Evolutionary conservation across 139 green algal species (phyloP), one percentile per base, ranked within the genome.

Genomic region (Chlamydomonas asymmetrica): DNA sequence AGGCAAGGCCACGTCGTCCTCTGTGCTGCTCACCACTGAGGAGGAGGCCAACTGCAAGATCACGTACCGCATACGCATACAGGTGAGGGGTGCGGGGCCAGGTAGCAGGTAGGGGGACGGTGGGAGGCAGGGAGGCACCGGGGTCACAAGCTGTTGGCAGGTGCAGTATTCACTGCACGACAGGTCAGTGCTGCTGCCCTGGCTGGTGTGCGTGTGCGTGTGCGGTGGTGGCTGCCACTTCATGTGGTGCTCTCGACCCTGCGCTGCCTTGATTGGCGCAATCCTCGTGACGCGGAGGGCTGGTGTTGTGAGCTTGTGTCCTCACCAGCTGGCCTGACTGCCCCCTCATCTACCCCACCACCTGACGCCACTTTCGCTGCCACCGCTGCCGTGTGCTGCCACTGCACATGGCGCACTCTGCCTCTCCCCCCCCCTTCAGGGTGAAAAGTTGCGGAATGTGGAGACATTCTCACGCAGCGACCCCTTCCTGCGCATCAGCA

Each of bases 371-470:
- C 45, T 52, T 10, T 16, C 45, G 45, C 45, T 52, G 45, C 10
- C 9, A 61, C 13, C 16, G 52, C 52, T 61, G 52, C 13, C 22
- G 22, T 61, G 16, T 25, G 52, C 20, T 61, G 27, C 7, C 7
- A 31, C 22, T 63, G n/a, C 29, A n/a, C n/a, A n/a, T n/a, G n/a
- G n/a, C n/a, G n/a, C 23, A 5, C 56, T 16, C 29, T 25, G 16
- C 16, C 39, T 16, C 48, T 66, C 54, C 38, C 45, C 66, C 40
- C 27, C 13, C 43, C 56, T 75, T 5, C 9, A 16, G 5, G 69
- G 54, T 2, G 9, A 6, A 4, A 66, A 43, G 4, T 18, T 87
- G 69, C 49, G 65, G 27, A 85, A 86, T 67, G 72, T 80, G 64
- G 73, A 87, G 59, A 50, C 5, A 5, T 34, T 79, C 29, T 43